Evolutionary conservation across 2,329 filamentous ascomycete genomes (phyloP).

Genomic region (Colletotrichum sojae): DNA sequence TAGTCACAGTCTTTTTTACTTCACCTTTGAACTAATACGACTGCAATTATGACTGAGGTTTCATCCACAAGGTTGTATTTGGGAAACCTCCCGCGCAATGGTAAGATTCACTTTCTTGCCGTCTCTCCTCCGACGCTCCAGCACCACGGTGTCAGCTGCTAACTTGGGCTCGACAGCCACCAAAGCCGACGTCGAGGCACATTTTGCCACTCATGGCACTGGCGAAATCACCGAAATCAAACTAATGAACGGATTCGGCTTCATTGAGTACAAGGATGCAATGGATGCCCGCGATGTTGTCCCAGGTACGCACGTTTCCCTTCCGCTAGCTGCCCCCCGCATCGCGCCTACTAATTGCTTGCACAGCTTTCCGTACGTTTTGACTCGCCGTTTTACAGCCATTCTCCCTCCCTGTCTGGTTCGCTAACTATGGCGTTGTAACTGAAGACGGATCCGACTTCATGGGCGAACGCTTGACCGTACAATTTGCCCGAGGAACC

Average conservation of each 20-base stretch:
- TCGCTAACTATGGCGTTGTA: constrained; percentile 32
- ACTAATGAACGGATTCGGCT: constrained; percentile 99
- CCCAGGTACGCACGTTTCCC: constrained; percentile 78
- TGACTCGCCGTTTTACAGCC: constrained; percentile 4
- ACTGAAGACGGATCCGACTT: constrained; percentile 92
- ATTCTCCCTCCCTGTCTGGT: constrained; percentile 39
- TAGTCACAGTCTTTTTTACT: constrained; percentile 9
- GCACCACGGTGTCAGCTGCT: not conserved
- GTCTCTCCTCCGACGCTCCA: not conserved
- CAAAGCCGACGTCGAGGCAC: constrained; percentile 95
- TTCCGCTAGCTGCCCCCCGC: constrained; percentile 18
- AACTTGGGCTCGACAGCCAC: constrained; percentile 74
- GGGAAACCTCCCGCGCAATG: constrained; percentile 96
- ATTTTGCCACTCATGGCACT: constrained; percentile 95
- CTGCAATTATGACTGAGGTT: constrained; percentile 82
- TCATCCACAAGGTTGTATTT: constrained; percentile 96
- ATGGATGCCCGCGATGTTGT: constrained; percentile 99
- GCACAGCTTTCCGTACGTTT: constrained; percentile 73
- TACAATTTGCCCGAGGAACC: constrained; percentile 96
- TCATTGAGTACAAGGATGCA: constrained; percentile 99
- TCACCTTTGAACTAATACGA: constrained; percentile 19
- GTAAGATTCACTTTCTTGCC: constrained; percentile 70
- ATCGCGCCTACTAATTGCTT: constrained; percentile 23
- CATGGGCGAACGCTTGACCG: constrained; percentile 96
- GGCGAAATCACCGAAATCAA: constrained; percentile 99